Conservation (phyloP, 1,284 basidiomycete species). For the Fistulina hepatica region DNA sequence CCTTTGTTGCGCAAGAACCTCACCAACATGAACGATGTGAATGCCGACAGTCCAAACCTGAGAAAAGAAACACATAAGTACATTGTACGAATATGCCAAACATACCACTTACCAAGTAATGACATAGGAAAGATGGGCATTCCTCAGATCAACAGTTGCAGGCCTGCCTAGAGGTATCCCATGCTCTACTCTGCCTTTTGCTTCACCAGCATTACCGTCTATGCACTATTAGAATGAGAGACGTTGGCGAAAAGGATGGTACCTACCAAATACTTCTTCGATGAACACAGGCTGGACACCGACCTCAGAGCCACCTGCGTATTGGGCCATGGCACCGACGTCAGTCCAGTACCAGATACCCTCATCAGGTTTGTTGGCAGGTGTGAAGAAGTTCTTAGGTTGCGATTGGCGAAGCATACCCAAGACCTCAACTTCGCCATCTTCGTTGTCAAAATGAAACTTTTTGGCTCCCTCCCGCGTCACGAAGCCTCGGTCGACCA, state of each 20-base stretch:
- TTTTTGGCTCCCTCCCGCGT: slow-evolving; percentile 42
- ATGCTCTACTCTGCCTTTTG: slow-evolving; percentile 47
- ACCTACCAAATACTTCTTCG: slow-evolving; percentile 76
- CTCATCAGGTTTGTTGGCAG: slow-evolving; percentile 73
- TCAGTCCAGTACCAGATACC: slow-evolving; percentile 93
- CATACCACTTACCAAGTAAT: slow-evolving; percentile 69
- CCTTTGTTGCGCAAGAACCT: slow-evolving; percentile 42
- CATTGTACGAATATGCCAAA: slow-evolving; percentile 3
- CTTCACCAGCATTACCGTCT: slow-evolving; percentile 78
- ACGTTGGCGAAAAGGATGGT: neutral
- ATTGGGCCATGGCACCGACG: slow-evolving; percentile 70
- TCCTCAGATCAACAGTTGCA: slow-evolving; percentile 81
- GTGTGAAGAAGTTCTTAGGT: slow-evolving; percentile 71
- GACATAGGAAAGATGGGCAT: slow-evolving; percentile 93
- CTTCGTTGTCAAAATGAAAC: slow-evolving; percentile 26
- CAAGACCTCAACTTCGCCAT: slow-evolving; percentile 52
- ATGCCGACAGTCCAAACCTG: slow-evolving; percentile 64
- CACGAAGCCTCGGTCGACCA: slow-evolving; percentile 92
- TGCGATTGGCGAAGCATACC: slow-evolving; percentile 71
- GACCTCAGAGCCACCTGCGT: slow-evolving; percentile 59
- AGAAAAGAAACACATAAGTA: slow-evolving; percentile 4
- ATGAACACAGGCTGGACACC: slow-evolving; percentile 78
- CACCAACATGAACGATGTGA: slow-evolving; percentile 55
- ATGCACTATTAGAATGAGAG: slow-evolving; percentile 12
- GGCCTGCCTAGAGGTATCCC: slow-evolving; percentile 83